Conservation (phyloP, 2,329 filamentous ascomycete species). For the Fusarium torulosum region DNA sequence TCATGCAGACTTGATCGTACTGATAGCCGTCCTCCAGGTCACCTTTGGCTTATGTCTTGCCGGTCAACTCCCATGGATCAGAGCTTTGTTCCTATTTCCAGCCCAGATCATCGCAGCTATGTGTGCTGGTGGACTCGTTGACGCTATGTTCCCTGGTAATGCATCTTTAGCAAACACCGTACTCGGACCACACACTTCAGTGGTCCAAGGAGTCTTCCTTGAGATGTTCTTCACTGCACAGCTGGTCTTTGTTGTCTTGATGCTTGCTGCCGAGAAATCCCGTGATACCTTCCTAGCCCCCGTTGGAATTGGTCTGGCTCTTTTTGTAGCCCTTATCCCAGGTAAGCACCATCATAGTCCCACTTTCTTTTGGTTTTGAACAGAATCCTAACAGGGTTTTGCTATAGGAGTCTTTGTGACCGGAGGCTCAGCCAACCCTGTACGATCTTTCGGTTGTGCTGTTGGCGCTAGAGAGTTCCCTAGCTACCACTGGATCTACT, state of each 20-base stretch:
- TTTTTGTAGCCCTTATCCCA: slow-evolving; percentile 67
- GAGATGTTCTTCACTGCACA: slow-evolving; percentile 73
- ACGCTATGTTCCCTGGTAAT: slow-evolving; percentile 65
- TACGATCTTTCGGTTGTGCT: slow-evolving; percentile 61
- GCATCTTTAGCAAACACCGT: slow-evolving; percentile 63
- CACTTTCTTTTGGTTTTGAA: not conserved
- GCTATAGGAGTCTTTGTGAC: slow-evolving; percentile 49
- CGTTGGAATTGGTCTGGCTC: slow-evolving; percentile 74
- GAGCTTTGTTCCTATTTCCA: slow-evolving; percentile 58
- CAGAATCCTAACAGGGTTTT: slow-evolving; percentile 46
- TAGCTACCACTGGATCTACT: slow-evolving; percentile 63
- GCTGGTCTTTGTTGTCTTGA: slow-evolving; percentile 71
- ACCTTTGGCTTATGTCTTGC: slow-evolving; percentile 40
- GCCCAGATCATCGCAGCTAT: slow-evolving; percentile 69
- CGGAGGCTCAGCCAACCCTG: slow-evolving; percentile 59
- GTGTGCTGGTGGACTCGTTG: slow-evolving; percentile 66
- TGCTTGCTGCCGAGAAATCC: slow-evolving; percentile 78
- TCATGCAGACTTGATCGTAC: rapidly evolving
- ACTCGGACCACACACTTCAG: slow-evolving; percentile 62
- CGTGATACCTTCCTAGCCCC: slow-evolving; percentile 76
- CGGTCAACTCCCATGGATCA: slow-evolving; percentile 37
- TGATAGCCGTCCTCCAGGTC: slow-evolving; percentile 21
- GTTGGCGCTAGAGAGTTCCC: slow-evolving; percentile 55
- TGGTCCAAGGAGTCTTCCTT: slow-evolving; percentile 70
- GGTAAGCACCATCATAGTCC: slow-evolving; percentile 10